Evolutionary conservation across 345 rosid species (phyloP), one percentile per base, ranked within the genome.

Genomic region (Balakata baccata): DNA sequence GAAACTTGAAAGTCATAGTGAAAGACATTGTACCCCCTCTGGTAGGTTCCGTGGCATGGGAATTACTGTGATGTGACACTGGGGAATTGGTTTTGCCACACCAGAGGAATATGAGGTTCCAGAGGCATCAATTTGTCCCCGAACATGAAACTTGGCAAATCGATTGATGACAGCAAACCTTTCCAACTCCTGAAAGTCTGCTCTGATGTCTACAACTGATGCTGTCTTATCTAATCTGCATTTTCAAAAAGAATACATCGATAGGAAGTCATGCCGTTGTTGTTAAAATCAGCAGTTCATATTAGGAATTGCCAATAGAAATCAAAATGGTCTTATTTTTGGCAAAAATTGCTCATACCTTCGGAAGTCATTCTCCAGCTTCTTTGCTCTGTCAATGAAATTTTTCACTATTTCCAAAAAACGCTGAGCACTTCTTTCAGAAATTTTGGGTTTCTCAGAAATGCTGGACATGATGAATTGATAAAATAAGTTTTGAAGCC

Each of bases 41-140:
- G 99, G 99, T 71, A 92, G 85, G 82, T 88, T 83, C 81, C 75
- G 82, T 51, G 99, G 97, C 86, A 91, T 87, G 25, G 98, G 90
- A 69, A 89, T 77, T 45, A 90, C 90, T 68, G 86, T 79, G 69
- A 92, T 91, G 80, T 95, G 90, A 85, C 96, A 85, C 79, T 87
- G 97, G 53, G 87, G 89, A 64, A 65, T 77, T 68, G 82, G 77
- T 84, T 76, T 88, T 74, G 60, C 85, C 47, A 86, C 25, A 82
- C 78, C 59, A 23, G 75, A 39, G 37, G 81, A 62, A 18, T 89
- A 84, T 3, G 90, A 81, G 63, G 75, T 73, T 81, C 83, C 89
- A 25, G 83, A 77, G 64, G 79, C 84, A 6, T 84, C 85, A 17
- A 77, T 57, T 68, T 85, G 90, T 13, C 82, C 89, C 81, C 94